Base-by-base conservation (phyloP, 1,284 basidiomycete species). In the Ceratobasidium theobromae region DNA sequence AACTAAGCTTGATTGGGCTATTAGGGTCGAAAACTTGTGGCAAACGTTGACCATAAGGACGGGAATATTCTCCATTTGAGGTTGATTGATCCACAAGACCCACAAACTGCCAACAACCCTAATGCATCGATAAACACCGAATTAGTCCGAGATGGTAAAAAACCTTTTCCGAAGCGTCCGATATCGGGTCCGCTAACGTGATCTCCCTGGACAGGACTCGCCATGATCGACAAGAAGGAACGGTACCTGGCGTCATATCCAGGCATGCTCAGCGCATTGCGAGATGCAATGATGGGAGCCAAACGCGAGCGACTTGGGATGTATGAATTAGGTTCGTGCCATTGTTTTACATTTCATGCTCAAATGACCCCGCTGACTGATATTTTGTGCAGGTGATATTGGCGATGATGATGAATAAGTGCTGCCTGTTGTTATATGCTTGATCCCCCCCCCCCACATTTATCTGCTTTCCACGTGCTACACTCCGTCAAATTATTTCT, bases 21-120 rank as follows among this genome's bases (percentile, higher is more conserved):
- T 14, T 52, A 70, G 77, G 92, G 91, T 30, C 88, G 91, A 65
- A 93, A 94, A 75, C 82, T 98, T 32, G 81, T 97, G 48, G 95
- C 93, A 38, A 96, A 95, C 77, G 79, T 95, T 67, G 95, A 98
- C 76, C 84, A 89, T 73, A 86, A 81, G 72, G 95, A 96, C 74
- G 89, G 89, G 46, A 74, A 82, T 40, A 74, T 87, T 2, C 79
- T 93, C 16, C 94, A 96, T 75, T 83, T 96, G 58, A 89, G 94
- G 33, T 82, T 96, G 49, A 93, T 95, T 69, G 93, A 96, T 74
- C 88, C 93, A 0, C 76, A 80, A 32, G 88, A 94, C 76, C 86
- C 90, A 3, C 78, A 81, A 9, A 80, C 83, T 9, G 81, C 83
- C 8, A 77, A 84, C 28, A 87, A 93, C 73, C 86, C 88, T 0